Evolutionary conservation across 208 protist species (phyloP), one percentile per base, ranked within the genome.

Genomic region (Wallacemonas sp.): DNA sequence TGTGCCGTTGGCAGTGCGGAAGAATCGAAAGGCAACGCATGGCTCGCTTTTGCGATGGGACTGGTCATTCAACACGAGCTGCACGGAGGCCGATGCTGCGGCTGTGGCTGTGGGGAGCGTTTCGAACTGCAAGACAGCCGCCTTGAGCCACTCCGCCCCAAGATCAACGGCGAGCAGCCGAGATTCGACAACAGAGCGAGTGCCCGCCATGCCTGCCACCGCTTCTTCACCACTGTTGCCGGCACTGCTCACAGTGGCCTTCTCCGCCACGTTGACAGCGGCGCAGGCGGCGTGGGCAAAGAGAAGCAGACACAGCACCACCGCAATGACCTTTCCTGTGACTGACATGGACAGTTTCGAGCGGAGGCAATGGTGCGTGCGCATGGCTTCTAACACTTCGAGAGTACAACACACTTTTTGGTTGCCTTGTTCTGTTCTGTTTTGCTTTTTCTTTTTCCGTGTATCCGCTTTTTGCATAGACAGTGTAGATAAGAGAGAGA

Each of bases 51-150:
- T 98, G 11, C 96, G 86, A 44, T 96, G 95, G 15, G 88, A 77
- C 69, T 98, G 91, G 55, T 98, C 95, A 66, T 98, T 98, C 14
- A 98, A 69, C 27, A 98, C 84, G 15, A 97, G 80, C 39, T 90
- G 73, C n/a, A 90, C 78, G 17, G 42, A 19, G 0, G 67, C 63
- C 2, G 44, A 46, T 9, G 34, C 68, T 22, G 31, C n/a, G 8
- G 62, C 46, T 22, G 75, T 56, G 5, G 63, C 64, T 5, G 51
- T 67, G 15, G 41, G 44, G 22, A 31, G 45, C 1, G 41, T 70
- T 15, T 36, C 68, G 63, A 22, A 62, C 27, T 41, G 68, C 53
- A 64, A 51, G 22, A 69, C 73, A 17, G 70, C 70, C 2, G 68
- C 63, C 70, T 88, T 88, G 30, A 70, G 44, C 64, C 62, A 83